Base-by-base conservation (phyloP, 148 eudicot genomes). In the Dianthus caryophyllus region DNA sequence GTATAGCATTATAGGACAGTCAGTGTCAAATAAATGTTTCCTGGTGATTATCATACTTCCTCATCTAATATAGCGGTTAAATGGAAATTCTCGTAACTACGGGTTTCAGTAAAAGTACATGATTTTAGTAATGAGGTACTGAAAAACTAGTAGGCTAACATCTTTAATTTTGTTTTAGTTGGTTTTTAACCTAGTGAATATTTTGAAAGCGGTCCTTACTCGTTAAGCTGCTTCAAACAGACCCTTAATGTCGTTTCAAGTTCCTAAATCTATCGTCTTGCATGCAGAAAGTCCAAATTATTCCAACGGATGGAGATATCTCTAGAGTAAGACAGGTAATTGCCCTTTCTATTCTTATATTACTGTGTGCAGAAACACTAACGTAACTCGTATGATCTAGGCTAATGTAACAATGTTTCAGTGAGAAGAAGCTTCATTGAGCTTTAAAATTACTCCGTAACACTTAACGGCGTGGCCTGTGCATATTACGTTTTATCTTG, bases 231-330 rank as follows among this genome's bases (percentile, higher is more conserved):
- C 53, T 17, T 22, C 44, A 6, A 41, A 9, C 44, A 41, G 44
- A 41, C 44, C 44, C 44, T 41, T 41, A 9, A 9, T 41, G 10
- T 26, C 6, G 6, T 70, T 46, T 29, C 24, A 47, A 58, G 49
- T 55, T 27, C 57, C 72, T 59, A 48, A 62, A 48, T 66, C 71
- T 51, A 27, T 47, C 71, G 61, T 50, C 73, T 75, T 46, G 27
- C 48, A 53, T 84, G 79, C 96, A 94, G 99, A 90, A 76, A 86
- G 84, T 90, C 25, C 85, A 86, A 4, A 88, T 94, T 70, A 78
- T 94, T 76, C 87, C 96, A 24, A 83, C 88, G 61, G 99, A 94
- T 72, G 99, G 97, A 59, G 96, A 81, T 26, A 85, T 90, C 69
- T 80, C 84, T 55, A 77, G 83, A 77, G 67, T 56, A 70, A 80